A percentile compares a stretch with the other conserved stretches of the same genome.
Conservation (phyloP, 495 filamentous ascomycete species). For the Penicillium cosmopolitanum region DNA sequence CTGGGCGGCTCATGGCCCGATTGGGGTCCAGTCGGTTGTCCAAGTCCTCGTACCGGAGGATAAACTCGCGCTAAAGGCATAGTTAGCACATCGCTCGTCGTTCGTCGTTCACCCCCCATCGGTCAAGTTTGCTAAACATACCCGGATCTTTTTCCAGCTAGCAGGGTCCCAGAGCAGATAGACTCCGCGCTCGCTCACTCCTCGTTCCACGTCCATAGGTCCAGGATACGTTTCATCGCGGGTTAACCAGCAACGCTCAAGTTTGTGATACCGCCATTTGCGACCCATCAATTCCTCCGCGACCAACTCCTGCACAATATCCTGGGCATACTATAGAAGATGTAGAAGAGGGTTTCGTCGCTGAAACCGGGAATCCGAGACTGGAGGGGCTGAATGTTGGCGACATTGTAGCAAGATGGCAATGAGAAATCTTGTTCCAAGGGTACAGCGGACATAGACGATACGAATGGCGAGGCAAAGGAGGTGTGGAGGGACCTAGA, state of each 20-base stretch:
- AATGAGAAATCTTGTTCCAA: slow-evolving; percentile 77
- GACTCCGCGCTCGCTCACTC: slow-evolving; percentile 77
- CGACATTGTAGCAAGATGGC: slow-evolving; percentile 84
- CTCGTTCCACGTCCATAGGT: slow-evolving; percentile 61
- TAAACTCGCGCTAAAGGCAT: slow-evolving; percentile 68
- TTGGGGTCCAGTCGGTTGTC: slow-evolving; percentile 59
- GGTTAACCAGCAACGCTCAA: slow-evolving; percentile 85
- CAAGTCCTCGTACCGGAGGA: slow-evolving; percentile 77
- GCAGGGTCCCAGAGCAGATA: slow-evolving; percentile 89
- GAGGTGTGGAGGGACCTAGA: slow-evolving; percentile 64
- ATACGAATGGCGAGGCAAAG: slow-evolving; percentile 72
- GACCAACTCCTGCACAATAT: slow-evolving; percentile 82
- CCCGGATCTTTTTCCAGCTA: slow-evolving; percentile 80
- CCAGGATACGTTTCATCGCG: slow-evolving; percentile 76
- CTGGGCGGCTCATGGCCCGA: slow-evolving; percentile 33
- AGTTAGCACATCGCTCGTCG: slow-evolving; percentile 4
- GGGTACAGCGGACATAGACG: slow-evolving; percentile 64
- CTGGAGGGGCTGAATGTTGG: slow-evolving; percentile 80
- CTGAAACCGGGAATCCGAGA: slow-evolving; percentile 80
- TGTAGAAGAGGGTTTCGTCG: slow-evolving; percentile 90
- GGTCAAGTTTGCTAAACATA: slow-evolving; percentile 40
- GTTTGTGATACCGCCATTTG: slow-evolving; percentile 93
- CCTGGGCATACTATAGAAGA: slow-evolving; percentile 91
- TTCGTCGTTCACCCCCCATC: background rate
- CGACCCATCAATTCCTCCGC: slow-evolving; percentile 79